Evolutionary conservation across 1,284 basidiomycete species (phyloP).

Genomic region (Marasmius fiardii): DNA sequence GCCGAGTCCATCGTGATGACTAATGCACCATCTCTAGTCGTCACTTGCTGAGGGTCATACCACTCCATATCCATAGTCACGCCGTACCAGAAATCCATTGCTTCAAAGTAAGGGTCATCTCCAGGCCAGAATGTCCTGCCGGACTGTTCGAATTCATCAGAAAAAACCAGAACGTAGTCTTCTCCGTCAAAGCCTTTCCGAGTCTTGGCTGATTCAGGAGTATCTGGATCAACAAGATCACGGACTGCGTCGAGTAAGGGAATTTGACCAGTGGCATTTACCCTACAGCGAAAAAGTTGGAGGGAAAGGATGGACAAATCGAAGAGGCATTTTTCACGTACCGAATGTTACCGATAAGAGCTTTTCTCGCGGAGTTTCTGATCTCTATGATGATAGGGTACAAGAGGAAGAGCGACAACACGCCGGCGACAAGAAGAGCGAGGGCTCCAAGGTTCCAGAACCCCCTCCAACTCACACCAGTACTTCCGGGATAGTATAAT

Average conservation of each 20-base stretch:
- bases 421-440: not conserved
- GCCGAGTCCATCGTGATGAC: conserved; percentile 67
- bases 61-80: conserved; percentile 65
- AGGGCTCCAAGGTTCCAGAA: not conserved
- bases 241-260: conserved; percentile 51
- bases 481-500: conserved; percentile 29
- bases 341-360: conserved; percentile 29
- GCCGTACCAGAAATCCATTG: conserved; percentile 63
- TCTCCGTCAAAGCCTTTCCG: conserved; percentile 66
- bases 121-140: conserved; percentile 68
- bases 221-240: conserved; percentile 63
- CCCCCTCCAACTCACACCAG: conserved; percentile 20
- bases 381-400: conserved; percentile 39
- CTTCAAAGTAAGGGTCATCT: conserved; percentile 78
- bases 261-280: conserved; percentile 52
- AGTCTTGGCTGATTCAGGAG: conserved; percentile 53
- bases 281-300: conserved; percentile 19
- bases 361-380: not conserved
- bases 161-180: conserved; percentile 69
- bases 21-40: conserved; percentile 68
- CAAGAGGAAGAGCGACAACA: not conserved
- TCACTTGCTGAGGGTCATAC: conserved; percentile 77
- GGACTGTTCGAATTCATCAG: conserved; percentile 78
- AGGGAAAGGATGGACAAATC: not conserved
- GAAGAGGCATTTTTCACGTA: not conserved